These are phyloP conservation scores for Colletotrichum horii DNA, from an alignment of 2,329 filamentous ascomycete genomes.

Conservation along the genomic window DNA sequence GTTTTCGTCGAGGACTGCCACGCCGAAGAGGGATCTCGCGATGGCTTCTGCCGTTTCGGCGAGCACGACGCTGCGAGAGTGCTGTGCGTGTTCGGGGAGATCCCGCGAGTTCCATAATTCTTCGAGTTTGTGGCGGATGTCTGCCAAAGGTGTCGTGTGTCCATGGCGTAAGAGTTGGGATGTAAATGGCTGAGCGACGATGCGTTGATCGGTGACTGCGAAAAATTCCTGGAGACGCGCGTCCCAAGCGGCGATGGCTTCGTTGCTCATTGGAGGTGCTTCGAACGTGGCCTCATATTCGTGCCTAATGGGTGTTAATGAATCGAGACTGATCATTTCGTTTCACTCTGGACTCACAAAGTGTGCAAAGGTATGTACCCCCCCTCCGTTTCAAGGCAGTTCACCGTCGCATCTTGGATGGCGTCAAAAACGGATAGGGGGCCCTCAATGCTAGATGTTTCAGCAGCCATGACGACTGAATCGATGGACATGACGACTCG, in stretches of 20 bases:
- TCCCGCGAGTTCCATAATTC: slow-evolving; percentile 1
- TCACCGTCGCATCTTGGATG: slow-evolving; percentile 1
- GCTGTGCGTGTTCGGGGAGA: neutral
- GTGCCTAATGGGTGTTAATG: slow-evolving; percentile 4
- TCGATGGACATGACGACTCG: slow-evolving; percentile 20
- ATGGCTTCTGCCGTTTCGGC: slow-evolving; percentile 21
- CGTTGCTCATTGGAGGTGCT: slow-evolving; percentile 9
- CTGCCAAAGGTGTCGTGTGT: neutral
- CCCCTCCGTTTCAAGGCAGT: slow-evolving; percentile 10
- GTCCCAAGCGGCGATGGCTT: slow-evolving; percentile 15
- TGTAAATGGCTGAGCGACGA: slow-evolving; percentile 11
- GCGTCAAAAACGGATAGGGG: slow-evolving; percentile 8
- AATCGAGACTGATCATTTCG: neutral
- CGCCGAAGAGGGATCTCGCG: slow-evolving; percentile 13
- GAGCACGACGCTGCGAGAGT: slow-evolving; percentile 14
- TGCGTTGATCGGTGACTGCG: neutral
- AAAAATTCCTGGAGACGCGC: slow-evolving; percentile 12
- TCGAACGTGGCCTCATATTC: slow-evolving; percentile 21
- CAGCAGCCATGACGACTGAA: slow-evolving; percentile 17
- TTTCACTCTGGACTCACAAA: neutral
- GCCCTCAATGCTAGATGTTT: neutral
- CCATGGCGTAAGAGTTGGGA: neutral
- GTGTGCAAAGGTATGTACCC: slow-evolving; percentile 13
- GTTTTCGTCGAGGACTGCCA: slow-evolving; percentile 15
- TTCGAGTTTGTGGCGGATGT: slow-evolving; percentile 9